Base-by-base conservation (phyloP, 1,139 yeast genomes). In the Barnettozyma hawaiiensis region DNA sequence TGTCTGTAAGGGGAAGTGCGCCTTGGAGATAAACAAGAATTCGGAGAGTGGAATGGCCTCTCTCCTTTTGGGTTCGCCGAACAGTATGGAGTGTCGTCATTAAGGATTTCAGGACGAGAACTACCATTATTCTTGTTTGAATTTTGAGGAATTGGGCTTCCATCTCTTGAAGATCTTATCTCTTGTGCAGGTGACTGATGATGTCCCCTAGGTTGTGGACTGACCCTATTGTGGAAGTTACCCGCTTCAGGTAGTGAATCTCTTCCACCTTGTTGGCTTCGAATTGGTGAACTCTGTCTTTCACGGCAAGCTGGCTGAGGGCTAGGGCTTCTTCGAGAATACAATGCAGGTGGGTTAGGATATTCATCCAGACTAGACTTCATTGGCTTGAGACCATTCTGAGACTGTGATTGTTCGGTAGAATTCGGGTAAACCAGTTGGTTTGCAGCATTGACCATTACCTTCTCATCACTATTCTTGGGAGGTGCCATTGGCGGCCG, bases 1-100 rank as follows among this genome's bases (percentile, higher is more conserved):
- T 31, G 36, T 14, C 29, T 31, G 16, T 43, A 37, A 5, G 42
- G 45, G 4, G 44, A 37, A 11, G 16, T 20, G 3, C 24, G 38
- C 29, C 41, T 37, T 12, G 44, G 29, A 12, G 34, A 22, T 7
- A 41, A 5, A 29, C 37, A 33, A 14, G 18, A 22, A 24, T 19
- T 42, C 23, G 34, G 29, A 10, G 38, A 37, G 8, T 29, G 31
- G n/a, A 14, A 22, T 15, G 27, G 12, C 2, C n/a, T n/a, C 24
- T 14, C 18, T 18, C 11, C 9, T 10, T 7, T 18, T 34, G 37
- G 28, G 23, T 34, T n/a, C 12, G 9, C 37, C 10, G 19, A 12
- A 22, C 20, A 26, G 9, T 19, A 19, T 16, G 21, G 5, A 3
- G 21, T 2, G 33, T 31, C 33, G 16, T 31, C 33, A 7, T 16